Evolutionary conservation across 371 early-diverging fungal genomes (phyloP).

Genomic region (Chytridiales sp.): DNA sequence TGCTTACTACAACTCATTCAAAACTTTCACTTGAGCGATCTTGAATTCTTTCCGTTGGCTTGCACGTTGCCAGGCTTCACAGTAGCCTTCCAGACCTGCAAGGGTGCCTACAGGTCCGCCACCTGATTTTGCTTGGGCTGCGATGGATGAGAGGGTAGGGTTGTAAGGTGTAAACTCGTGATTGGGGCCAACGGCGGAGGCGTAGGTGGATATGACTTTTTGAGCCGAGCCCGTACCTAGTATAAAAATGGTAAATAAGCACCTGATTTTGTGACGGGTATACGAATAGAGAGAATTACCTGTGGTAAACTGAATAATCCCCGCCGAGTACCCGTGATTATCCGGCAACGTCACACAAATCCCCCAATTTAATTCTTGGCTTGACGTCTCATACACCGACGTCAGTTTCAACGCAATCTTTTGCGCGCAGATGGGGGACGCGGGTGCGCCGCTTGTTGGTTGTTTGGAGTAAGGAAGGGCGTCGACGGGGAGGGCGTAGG

Average conservation of each 20-base stretch:
- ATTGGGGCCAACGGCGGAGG: neutral
- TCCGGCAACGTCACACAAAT: conserved; percentile 17
- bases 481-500: too few species aligned
- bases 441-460: too few species aligned
- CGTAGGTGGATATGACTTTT: conserved; percentile 16
- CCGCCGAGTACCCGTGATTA: conserved; percentile 28
- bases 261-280: neutral
- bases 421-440: too few species aligned
- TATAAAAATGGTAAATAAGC: neutral
- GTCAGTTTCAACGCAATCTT: conserved; percentile 28
- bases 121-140: neutral
- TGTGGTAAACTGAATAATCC: conserved; percentile 31
- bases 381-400: conserved; percentile 23
- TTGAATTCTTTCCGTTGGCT: conserved; percentile 3
- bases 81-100: conserved; percentile 20
- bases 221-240: conserved; percentile 25
- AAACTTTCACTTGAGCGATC: conserved; percentile 15
- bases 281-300: conserved; percentile 5
- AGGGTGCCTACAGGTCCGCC: conserved; percentile 1
- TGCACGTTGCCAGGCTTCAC: conserved; percentile 26
- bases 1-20: conserved; percentile 5
- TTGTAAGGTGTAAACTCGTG: conserved; percentile 8
- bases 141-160: neutral
- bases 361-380: conserved; percentile 19
- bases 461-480: too few species aligned